phyloP scores from a whole-genome alignment of 202 grass and related monocot species.

The Carex arenaria region DNA sequence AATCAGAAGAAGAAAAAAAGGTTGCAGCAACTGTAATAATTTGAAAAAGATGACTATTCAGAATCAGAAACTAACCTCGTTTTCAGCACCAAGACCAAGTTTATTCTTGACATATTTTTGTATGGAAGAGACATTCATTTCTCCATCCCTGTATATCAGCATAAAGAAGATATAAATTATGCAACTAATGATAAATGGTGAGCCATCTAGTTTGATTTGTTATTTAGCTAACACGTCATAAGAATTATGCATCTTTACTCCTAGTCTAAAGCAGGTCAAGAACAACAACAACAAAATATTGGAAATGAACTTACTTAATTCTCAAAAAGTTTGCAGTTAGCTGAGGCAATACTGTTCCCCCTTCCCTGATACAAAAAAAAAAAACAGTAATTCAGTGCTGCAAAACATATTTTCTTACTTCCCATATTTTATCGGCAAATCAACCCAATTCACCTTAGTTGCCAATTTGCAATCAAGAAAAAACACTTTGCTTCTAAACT shows the following conservation, averaged over 20 bases:
- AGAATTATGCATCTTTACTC: neutral
- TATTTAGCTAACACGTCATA: neutral
- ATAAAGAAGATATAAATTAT: neutral
- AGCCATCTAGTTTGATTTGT: neutral
- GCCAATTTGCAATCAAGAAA: neutral
- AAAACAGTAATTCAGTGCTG: neutral
- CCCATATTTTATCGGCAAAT: neutral
- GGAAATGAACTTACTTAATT: constrained; percentile 26
- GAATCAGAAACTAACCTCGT: constrained; percentile 50
- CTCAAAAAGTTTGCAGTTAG: constrained; percentile 20
- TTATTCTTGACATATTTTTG: constrained; percentile 67
- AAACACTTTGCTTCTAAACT: neutral
- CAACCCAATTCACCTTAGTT: neutral
- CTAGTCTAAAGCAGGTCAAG: neutral
- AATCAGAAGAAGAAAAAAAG: neutral
- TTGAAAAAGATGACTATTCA: constrained; percentile 18
- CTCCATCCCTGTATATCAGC: constrained; percentile 41
- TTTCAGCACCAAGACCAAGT: constrained; percentile 56
- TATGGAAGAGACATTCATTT: constrained; percentile 48
- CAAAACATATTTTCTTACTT: neutral
- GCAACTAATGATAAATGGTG: neutral
- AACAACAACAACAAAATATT: neutral
- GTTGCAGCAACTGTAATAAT: neutral
- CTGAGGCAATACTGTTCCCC: constrained; percentile 18
- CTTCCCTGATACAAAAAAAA: constrained; percentile 18